Conservation (phyloP, 441 rosid genomes). For the Mallotus japonicus region DNA sequence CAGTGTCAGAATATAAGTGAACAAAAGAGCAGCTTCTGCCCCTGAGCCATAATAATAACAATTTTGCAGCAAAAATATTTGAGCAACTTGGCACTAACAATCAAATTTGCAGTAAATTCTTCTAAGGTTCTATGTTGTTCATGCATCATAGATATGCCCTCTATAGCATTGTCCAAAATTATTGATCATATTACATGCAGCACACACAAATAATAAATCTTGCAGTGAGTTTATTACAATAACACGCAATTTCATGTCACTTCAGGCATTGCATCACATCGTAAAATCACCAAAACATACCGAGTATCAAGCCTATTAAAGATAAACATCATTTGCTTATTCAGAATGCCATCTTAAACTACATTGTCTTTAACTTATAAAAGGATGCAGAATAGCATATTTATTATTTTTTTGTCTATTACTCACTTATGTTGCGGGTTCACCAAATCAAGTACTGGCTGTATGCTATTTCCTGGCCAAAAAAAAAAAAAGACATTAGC, state of each 20-base stretch:
- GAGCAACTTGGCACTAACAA: conserved; percentile 2
- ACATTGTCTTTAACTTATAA: neutral
- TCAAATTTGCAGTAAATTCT: neutral
- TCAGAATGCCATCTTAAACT: neutral
- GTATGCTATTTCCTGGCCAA: conserved; percentile 51
- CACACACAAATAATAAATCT: neutral
- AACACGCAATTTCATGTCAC: neutral
- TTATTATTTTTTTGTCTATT: neutral
- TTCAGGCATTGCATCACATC: neutral
- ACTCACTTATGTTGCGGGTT: conserved; percentile 92
- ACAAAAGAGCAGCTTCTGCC: neutral
- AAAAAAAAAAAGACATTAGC: conserved; percentile 6
- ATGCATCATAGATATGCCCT: neutral
- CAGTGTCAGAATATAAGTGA: conserved; percentile 4
- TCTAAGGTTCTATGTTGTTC: neutral
- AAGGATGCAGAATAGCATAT: conserved; percentile 6
- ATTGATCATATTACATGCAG: neutral
- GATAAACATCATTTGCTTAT: neutral
- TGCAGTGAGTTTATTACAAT: neutral
- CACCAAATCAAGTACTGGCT: conserved; percentile 63
- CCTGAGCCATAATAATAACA: neutral
- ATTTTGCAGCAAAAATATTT: neutral
- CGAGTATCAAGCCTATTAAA: neutral
- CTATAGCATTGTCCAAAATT: neutral
- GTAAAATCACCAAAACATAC: neutral